Evolutionary conservation across 1,284 basidiomycete species (phyloP), one percentile per base, ranked within the genome.

Genomic region (Moesziomyces sp.): DNA sequence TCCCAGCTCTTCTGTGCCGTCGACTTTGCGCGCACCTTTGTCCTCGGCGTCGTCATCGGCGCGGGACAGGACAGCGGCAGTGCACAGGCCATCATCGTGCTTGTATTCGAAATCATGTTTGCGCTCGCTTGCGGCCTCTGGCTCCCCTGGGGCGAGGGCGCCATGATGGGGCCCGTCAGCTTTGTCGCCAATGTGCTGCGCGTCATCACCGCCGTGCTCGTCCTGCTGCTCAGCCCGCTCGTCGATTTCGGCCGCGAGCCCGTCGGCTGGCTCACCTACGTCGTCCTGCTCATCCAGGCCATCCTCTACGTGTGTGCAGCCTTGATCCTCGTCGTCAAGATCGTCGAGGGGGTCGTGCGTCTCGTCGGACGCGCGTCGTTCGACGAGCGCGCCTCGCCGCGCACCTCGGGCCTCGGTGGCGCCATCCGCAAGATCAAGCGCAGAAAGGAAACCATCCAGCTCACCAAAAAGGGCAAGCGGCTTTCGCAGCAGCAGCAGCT

Each of bases 71-170:
- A 87, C 72, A 93, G 91, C 76, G 96, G 95, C 2, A 93, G 93
- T 0, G 91, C 92, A 4, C 96, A 98, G 84, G 91, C 94, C 1
- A 90, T 97, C 77, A 88, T 97, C 57, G 90, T 99, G 70, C 47
- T 81, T 44, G 64, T 77, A 5, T 54, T 80, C 35, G 79, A 97
- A 44, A 62, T 81, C 44, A 28, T 76, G 30, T 66, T 79, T 54
- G 74, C 73, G 4, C 62, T 82, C 13, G 80, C 75, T 0, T 73
- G 63, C 47, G 74, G 72, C 43, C 77, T 82, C 21, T 97, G 94
- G 93, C 88, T 95, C 61, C 94, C 95, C 18, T 98, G 95, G 95
- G 94, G 93, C 44, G 91, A 92, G 57, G 94, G 95, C 3, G 94
- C 95, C 1, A 92, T 93, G 74, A 97, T 97, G 95, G 95, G 94